These are phyloP conservation scores for Orychophragmus violaceus DNA, from an alignment of 345 rosid genomes.

Conservation along the genomic window DNA sequence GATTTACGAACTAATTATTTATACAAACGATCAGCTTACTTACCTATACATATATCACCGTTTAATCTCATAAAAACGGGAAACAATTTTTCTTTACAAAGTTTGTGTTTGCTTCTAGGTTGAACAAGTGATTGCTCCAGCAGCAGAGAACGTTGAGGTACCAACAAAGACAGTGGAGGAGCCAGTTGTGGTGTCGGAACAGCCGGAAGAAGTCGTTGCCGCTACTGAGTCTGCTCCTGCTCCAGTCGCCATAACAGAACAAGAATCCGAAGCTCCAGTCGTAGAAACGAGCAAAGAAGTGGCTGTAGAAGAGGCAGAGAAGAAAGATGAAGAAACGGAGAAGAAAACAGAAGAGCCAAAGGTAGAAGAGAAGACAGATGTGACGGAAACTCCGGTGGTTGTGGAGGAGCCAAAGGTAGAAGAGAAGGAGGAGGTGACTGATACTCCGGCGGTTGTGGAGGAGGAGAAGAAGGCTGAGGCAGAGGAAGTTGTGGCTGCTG, in stretches of 20 bases:
- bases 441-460: conserved; percentile 7
- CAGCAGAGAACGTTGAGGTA: conserved; percentile 24
- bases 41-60: neutral
- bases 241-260: neutral
- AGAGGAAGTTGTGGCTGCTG: conserved; percentile 4
- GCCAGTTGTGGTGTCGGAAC: conserved; percentile 15
- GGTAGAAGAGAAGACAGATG: neutral
- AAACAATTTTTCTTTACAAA: too few species aligned
- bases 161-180: conserved; percentile 24
- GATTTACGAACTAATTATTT: neutral
- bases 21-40: neutral
- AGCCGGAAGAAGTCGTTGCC: neutral
- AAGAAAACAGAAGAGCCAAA: neutral
- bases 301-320: conserved; percentile 20
- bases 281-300: conserved; percentile 21
- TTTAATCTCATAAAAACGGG: too few species aligned
- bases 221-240: conserved; percentile 2
- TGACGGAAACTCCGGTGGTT: conserved; percentile 11
- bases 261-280: neutral
- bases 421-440: neutral
- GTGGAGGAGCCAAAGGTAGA: conserved; percentile 3
- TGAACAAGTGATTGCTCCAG: conserved; percentile 26
- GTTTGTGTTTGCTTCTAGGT: neutral
- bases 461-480: conserved; percentile 12
- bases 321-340: neutral